A percentile compares a stretch with the other conserved stretches of the same genome.
Evolutionary conservation across 2,329 filamentous ascomycete species (phyloP).

Genomic region (Ascochyta fabae): DNA sequence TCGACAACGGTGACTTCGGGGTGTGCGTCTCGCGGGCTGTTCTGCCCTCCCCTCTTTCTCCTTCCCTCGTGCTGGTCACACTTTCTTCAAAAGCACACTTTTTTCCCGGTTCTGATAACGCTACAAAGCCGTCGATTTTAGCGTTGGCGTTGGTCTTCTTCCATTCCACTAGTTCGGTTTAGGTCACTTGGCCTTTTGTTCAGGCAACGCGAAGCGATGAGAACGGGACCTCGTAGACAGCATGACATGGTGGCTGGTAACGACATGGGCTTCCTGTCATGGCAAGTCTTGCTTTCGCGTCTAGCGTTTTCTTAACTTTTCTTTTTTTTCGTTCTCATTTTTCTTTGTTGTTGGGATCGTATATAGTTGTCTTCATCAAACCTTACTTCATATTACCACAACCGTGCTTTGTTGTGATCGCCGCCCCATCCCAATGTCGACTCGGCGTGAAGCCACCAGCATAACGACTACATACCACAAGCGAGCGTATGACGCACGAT

Average conservation of each 20-base stretch:
- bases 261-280: not conserved
- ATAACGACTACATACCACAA: not conserved
- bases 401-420: not conserved
- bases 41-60: not conserved
- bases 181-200: slow-evolving; percentile 5
- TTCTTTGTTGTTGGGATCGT: not conserved
- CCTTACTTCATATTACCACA: not conserved
- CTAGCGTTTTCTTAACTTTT: not conserved
- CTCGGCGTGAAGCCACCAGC: not conserved
- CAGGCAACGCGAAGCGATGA: slow-evolving; percentile 4
- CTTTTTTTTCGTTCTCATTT: not conserved
- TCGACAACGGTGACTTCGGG: not conserved
- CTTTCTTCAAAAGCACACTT: slow-evolving; percentile 5
- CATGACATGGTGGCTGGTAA: slow-evolving; percentile 1
- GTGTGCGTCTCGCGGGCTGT: slow-evolving; percentile 11
- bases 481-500: slow-evolving; percentile 8
- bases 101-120: slow-evolving; percentile 5
- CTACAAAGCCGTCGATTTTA: slow-evolving; percentile 11
- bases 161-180: slow-evolving; percentile 3
- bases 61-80: slow-evolving; percentile 18
- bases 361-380: slow-evolving; percentile 6
- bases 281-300: not conserved
- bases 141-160: slow-evolving; percentile 19
- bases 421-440: not conserved
- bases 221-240: slow-evolving; percentile 1